Evolutionary conservation across 768 basidiomycete species (phyloP).

Genomic region (Suillus bovinus): DNA sequence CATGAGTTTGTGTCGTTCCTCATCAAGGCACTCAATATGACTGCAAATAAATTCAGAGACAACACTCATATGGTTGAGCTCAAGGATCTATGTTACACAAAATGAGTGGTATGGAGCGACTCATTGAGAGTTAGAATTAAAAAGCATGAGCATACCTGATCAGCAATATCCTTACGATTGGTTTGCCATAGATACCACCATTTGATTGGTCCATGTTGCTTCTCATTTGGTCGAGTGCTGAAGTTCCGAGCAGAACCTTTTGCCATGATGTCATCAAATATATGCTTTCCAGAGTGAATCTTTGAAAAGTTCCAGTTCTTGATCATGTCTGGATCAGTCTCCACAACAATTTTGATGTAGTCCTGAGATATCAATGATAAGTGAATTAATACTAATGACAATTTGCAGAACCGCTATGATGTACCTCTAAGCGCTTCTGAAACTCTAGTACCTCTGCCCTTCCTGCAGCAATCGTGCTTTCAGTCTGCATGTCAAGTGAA

Average conservation of each 20-base stretch:
- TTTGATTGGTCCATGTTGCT: not conserved
- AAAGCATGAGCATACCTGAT: not conserved
- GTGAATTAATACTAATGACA: not conserved
- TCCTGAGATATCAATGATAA: not conserved
- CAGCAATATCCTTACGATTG: not conserved
- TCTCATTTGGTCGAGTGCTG: not conserved
- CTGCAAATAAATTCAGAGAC: not conserved
- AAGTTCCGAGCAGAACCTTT: not conserved
- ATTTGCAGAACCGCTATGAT: not conserved
- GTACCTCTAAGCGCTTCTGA: no score
- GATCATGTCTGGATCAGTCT: not conserved
- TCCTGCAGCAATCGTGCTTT: conserved; percentile 24
- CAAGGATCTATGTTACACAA: not conserved
- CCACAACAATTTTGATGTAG: not conserved
- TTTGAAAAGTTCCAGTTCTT: conserved; percentile 8
- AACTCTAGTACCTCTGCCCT: conserved; percentile 7
- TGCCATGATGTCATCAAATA: not conserved
- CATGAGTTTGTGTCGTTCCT: not conserved
- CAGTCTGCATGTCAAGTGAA: conserved; percentile 33
- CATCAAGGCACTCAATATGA: not conserved
- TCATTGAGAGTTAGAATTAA: not conserved
- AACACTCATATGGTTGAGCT: not conserved
- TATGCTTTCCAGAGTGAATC: not conserved
- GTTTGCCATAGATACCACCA: not conserved
- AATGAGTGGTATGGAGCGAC: not conserved